A percentile compares a stretch with the other conserved stretches of the same genome.
Evolutionary conservation across 495 filamentous ascomycete genomes (phyloP).

Genomic region (Rusavskia elegans): DNA sequence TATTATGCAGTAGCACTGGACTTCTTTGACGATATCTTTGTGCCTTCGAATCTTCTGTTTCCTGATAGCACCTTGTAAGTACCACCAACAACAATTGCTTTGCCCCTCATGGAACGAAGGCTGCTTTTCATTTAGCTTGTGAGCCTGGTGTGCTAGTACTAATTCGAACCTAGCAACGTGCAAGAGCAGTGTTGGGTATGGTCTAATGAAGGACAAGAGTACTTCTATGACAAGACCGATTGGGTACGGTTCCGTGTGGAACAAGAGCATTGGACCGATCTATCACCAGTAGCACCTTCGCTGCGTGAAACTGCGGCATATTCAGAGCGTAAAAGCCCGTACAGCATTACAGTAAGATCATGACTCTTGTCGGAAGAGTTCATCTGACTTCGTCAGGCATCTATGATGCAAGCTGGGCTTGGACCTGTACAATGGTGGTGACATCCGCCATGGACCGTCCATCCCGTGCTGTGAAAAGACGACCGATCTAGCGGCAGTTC

Average conservation of each 20-base stretch:
- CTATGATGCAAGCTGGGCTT: constrained; percentile 35
- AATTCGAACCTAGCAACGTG: constrained; percentile 14
- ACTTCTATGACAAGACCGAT: constrained; percentile 81
- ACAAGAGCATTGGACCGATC: constrained; percentile 75
- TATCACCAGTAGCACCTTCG: constrained; percentile 50
- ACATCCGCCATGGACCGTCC: not conserved
- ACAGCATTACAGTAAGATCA: constrained; percentile 45
- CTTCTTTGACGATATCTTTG: constrained; percentile 82
- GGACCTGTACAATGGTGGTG: constrained; percentile 37
- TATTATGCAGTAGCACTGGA: constrained; percentile 50
- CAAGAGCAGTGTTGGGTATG: constrained; percentile 65
- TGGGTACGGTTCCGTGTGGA: constrained; percentile 71
- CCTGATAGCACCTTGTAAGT: constrained; percentile 60
- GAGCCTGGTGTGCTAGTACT: not conserved
- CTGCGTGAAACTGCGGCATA: constrained; percentile 32
- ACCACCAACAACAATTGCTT: too few relatives aligned
- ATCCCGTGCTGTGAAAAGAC: too few relatives aligned
- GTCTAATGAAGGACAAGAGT: constrained; percentile 48
- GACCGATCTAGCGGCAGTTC: too few relatives aligned
- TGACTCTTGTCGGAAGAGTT: not conserved
- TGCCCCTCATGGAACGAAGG: too few relatives aligned
- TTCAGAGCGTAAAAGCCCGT: constrained; percentile 42
- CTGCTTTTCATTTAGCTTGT: too few relatives aligned
- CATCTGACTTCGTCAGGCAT: constrained; percentile 22
- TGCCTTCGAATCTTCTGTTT: constrained; percentile 55